Conservation (phyloP, 163 green algal genomes). For the Prototheca cutis region DNA sequence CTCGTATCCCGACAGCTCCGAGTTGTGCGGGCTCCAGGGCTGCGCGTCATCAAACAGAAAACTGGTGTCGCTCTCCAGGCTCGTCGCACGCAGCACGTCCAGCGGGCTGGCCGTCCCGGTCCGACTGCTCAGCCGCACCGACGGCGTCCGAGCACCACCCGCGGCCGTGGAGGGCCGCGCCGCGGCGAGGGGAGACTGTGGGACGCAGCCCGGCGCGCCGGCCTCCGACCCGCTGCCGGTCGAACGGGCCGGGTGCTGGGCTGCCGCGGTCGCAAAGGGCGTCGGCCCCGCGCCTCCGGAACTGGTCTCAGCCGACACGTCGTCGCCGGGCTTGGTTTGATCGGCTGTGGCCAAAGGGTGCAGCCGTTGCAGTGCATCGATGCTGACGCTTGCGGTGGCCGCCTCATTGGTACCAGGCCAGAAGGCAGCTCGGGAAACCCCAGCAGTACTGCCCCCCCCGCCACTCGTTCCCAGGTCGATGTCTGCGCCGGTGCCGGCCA, state of each 20-base stretch:
- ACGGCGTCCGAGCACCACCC: background rate
- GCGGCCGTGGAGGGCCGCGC: background rate
- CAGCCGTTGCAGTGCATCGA: background rate
- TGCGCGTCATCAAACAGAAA: background rate
- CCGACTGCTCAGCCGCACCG: background rate
- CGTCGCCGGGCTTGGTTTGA: background rate
- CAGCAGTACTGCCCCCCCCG: no score
- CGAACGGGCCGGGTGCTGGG: background rate
- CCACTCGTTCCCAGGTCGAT: no score
- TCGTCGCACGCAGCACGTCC: background rate
- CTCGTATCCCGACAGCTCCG: background rate
- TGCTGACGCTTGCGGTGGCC: no score
- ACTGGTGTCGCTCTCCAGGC: background rate
- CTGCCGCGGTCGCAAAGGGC: background rate
- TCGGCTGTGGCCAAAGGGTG: background rate
- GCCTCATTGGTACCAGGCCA: no score
- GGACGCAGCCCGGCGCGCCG: background rate
- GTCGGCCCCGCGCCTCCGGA: background rate
- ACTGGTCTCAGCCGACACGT: background rate
- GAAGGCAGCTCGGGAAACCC: no score
- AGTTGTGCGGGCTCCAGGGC: background rate
- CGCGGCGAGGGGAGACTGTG: background rate
- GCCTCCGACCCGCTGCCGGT: background rate
- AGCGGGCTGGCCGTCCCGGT: background rate
- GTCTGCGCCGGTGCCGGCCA: no score